A percentile compares a stretch with the other conserved stretches of the same genome.
These are phyloP conservation scores for Parsonsia alboflavescens DNA, from an alignment of 257 asterid species.

Conservation along the genomic window DNA sequence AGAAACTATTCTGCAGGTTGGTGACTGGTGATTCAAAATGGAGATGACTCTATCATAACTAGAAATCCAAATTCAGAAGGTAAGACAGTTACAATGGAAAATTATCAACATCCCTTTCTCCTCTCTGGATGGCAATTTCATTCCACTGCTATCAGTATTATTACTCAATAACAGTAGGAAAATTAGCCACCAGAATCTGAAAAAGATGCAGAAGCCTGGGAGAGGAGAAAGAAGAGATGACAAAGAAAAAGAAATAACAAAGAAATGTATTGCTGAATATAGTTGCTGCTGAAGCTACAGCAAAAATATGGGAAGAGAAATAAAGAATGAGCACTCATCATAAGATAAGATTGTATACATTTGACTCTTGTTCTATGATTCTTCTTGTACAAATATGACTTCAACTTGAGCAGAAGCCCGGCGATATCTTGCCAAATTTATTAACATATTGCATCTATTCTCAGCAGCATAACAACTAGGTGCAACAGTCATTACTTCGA, in stretches of 20 bases:
- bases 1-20: no score
- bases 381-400: constrained; percentile 44
- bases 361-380: constrained; percentile 6
- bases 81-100: background rate
- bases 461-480: constrained; percentile 44
- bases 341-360: background rate
- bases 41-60: background rate
- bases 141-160: background rate
- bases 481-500: constrained; percentile 50
- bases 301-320: background rate
- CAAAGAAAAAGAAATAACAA: background rate
- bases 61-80: background rate
- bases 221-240: background rate
- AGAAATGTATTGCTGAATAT: no score
- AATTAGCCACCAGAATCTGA: background rate
- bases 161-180: background rate
- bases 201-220: background rate
- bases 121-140: background rate
- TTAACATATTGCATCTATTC: constrained; percentile 49
- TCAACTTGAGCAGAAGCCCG: constrained; percentile 80
- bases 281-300: background rate
- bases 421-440: constrained; percentile 58
- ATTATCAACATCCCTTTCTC: no score
- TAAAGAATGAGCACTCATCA: background rate
- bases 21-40: background rate